Conservation (phyloP, 148 eudicot genomes). For the Vaccinium vitisidaea region DNA sequence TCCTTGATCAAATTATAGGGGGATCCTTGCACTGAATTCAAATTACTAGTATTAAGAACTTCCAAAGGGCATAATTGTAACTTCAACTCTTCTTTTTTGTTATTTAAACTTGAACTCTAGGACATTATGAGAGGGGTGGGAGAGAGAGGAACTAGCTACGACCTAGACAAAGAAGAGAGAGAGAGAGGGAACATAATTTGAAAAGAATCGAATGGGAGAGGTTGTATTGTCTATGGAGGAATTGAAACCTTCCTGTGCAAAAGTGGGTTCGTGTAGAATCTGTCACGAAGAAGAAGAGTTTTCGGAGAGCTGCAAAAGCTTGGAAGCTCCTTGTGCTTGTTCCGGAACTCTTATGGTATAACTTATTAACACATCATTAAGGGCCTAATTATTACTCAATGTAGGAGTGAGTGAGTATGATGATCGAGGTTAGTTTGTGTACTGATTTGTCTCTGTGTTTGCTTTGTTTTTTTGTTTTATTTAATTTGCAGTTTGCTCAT, state of each 20-base stretch:
- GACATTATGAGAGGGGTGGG: background rate
- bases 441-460: background rate
- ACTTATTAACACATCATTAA: too few relatives aligned
- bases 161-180: background rate
- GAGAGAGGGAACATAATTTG: background rate
- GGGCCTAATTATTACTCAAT: too few relatives aligned
- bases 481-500: constrained; percentile 72
- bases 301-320: constrained; percentile 48
- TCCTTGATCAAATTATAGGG: background rate
- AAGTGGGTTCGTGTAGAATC: constrained; percentile 54
- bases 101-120: background rate
- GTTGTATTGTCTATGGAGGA: constrained; percentile 40
- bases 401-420: too few relatives aligned
- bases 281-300: constrained; percentile 60
- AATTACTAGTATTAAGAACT: background rate
- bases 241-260: constrained; percentile 21
- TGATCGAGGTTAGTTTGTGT: background rate
- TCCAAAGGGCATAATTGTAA: background rate
- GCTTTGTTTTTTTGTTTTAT: too few relatives aligned
- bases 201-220: constrained; percentile 38
- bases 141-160: background rate
- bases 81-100: background rate
- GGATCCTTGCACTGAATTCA: background rate
- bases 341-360: constrained; percentile 89
- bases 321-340: constrained; percentile 91